Percentiles rank a stretch among this genome's conserved stretches.
Evolutionary conservation across 1,284 basidiomycete species (phyloP).

Genomic region (Abortiporus biennis): DNA sequence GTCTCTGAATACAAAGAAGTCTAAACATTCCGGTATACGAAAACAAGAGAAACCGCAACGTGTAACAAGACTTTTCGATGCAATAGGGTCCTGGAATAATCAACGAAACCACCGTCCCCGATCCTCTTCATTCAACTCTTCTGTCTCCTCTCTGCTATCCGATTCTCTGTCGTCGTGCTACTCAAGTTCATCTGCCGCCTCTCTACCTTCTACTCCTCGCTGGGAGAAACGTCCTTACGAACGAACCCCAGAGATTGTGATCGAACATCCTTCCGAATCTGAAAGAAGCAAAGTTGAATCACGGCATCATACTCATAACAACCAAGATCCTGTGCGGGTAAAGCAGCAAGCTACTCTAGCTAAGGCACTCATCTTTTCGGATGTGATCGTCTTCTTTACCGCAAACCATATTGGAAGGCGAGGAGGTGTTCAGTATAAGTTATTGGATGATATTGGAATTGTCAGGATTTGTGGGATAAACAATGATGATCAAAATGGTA

Average conservation of each 20-base stretch:
- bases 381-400: slow-evolving; percentile 39
- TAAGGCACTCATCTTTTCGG: slow-evolving; percentile 49
- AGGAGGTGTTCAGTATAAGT: slow-evolving; percentile 3
- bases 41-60: not conserved
- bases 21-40: too few species aligned
- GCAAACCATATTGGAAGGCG: slow-evolving; percentile 8
- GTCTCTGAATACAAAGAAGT: not conserved
- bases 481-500: too few species aligned
- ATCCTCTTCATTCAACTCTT: not conserved
- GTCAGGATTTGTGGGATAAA: too few species aligned
- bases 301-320: too few species aligned
- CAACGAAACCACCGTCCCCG: not conserved
- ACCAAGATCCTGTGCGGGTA: too few species aligned
- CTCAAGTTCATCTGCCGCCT: too few species aligned
- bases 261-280: not conserved
- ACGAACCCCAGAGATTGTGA: slow-evolving; percentile 1
- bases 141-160: not conserved
- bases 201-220: too few species aligned
- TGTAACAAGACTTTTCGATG: not conserved
- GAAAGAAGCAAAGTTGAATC: too few species aligned
- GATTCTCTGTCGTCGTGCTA: not conserved
- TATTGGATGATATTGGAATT: too few species aligned
- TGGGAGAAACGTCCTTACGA: too few species aligned
- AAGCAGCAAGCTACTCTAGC: too few species aligned
- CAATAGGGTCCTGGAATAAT: not conserved